Base-by-base conservation (phyloP, 2,329 filamentous ascomycete species). In the Chaetoscypha palmicola region DNA sequence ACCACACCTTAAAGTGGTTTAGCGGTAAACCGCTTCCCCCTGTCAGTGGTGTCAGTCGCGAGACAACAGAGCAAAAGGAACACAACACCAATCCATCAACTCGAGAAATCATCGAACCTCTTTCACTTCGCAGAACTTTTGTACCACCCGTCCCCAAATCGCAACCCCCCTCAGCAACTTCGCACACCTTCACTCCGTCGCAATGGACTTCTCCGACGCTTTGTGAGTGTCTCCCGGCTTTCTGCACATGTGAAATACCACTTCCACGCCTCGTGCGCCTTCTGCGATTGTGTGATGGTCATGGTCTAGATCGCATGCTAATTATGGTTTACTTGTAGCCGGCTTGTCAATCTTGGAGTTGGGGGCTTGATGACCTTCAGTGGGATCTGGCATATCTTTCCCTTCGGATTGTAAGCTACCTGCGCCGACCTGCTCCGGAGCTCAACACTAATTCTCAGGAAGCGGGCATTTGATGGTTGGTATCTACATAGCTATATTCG, bases 191-290 rank as follows among this genome's bases (percentile, higher is more conserved):
- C 36, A 26, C 35, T 35, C 21, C 14, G 16, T 52, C 62, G 72
- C 63, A 55, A 94, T 95, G 88, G 89, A 95, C 68, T 86, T 89
- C 72, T 91, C 87, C 52, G 88, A 94, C 69, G 82, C 81, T 65
- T 94, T 94, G 88, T 94, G 75, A 71, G 86, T 75, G 51, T 12
- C 21, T 34, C 41, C 42, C 32, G 38, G 14, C 37, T 32, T 16
- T 43, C 38, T 40, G 24, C 19, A 44, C 40, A 54, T 48, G 46
- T 51, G 32, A 35, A 44, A 30, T n/a, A n/a, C n/a, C n/a, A n/a
- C n/a, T n/a, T n/a, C n/a, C 42, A 28, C 34, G 35, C 48, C 32
- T 38, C 37, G 41, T 46, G 30, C 46, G 28, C 23, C 11, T 17
- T 35, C 38, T 35, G 45, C 47, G 38, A 53, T 53, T 55, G 52